Evolutionary conservation across 148 eudicot species (phyloP).

Genomic region (Simmondsia chinensis): DNA sequence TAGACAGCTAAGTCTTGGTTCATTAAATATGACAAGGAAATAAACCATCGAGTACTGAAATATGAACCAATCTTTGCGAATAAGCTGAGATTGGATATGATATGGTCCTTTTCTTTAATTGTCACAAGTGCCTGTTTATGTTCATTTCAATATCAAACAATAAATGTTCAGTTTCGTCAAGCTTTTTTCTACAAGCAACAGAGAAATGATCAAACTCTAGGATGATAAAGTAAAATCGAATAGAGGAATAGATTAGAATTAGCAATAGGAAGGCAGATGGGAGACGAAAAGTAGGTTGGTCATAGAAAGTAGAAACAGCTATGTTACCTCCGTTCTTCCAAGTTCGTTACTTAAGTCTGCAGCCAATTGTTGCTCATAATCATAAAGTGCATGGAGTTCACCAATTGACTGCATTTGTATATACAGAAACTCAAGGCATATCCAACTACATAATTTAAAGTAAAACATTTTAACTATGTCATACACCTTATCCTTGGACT

Average conservation of each 20-base stretch:
- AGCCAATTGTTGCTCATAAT: slow-evolving; percentile 66
- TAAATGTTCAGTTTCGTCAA: slow-evolving; percentile 82
- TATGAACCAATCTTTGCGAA: slow-evolving; percentile 85
- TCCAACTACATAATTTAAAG: too few relatives aligned
- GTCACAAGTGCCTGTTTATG: slow-evolving; percentile 90
- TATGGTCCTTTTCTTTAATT: slow-evolving; percentile 88
- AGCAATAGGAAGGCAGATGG: too few relatives aligned
- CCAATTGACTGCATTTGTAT: too few relatives aligned
- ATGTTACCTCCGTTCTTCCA: slow-evolving; percentile 75
- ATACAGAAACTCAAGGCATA: slow-evolving; percentile 1
- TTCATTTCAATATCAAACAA: slow-evolving; percentile 81
- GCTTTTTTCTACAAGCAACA: slow-evolving; percentile 64
- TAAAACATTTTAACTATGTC: background rate
- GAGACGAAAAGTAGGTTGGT: too few relatives aligned
- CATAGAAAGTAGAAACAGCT: background rate
- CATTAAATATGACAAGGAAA: too few relatives aligned
- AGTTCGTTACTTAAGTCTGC: slow-evolving; percentile 77
- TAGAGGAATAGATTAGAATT: too few relatives aligned
- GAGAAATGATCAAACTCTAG: slow-evolving; percentile 8
- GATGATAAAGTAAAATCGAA: too few relatives aligned
- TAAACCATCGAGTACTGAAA: too few relatives aligned
- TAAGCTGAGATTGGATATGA: slow-evolving; percentile 79
- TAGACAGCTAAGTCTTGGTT: too few relatives aligned
- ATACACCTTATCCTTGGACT: slow-evolving; percentile 85
- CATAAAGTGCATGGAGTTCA: slow-evolving; percentile 74